phyloP scores from a whole-genome alignment of 768 basidiomycete genomes.

The Calocybe gangraenosa region DNA sequence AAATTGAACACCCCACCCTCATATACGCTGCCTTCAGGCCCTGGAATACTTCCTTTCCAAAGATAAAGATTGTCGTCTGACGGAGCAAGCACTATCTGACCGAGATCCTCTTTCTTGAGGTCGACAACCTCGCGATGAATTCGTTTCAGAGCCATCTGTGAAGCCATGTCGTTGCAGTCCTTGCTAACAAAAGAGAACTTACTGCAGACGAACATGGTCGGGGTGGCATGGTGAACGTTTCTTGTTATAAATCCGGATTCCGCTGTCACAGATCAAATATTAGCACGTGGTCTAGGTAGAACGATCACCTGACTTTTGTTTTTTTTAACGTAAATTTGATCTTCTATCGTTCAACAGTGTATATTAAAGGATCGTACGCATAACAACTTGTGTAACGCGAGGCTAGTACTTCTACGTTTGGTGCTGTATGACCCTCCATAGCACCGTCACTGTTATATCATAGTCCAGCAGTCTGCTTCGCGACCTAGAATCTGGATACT shows the following conservation, averaged over 20 bases:
- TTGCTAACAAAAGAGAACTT: conserved; percentile 8
- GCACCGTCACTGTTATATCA: conserved; percentile 4
- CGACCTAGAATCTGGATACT: conserved; percentile 10
- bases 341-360: too few relatives aligned
- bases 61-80: conserved; percentile 59
- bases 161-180: neutral
- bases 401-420: too few relatives aligned
- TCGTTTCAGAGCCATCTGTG: conserved; percentile 66
- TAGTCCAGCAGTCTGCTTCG: conserved; percentile 9
- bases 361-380: too few relatives aligned
- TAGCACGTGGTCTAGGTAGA: too few relatives aligned
- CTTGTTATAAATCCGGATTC: too few relatives aligned
- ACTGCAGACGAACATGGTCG: conserved; percentile 23
- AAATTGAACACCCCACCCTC: conserved; percentile 75
- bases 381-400: too few relatives aligned
- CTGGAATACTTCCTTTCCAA: conserved; percentile 78
- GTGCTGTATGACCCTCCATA: too few relatives aligned
- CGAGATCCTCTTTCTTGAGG: conserved; percentile 79
- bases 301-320: too few relatives aligned
- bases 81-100: conserved; percentile 65
- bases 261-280: too few relatives aligned
- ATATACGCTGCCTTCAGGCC: conserved; percentile 79
- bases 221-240: conserved; percentile 21
- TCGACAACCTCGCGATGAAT: conserved; percentile 82
- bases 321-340: too few relatives aligned